Evolutionary conservation across 306 rosid species (phyloP).

Genomic region (Cyamopsis tetragonoloba): DNA sequence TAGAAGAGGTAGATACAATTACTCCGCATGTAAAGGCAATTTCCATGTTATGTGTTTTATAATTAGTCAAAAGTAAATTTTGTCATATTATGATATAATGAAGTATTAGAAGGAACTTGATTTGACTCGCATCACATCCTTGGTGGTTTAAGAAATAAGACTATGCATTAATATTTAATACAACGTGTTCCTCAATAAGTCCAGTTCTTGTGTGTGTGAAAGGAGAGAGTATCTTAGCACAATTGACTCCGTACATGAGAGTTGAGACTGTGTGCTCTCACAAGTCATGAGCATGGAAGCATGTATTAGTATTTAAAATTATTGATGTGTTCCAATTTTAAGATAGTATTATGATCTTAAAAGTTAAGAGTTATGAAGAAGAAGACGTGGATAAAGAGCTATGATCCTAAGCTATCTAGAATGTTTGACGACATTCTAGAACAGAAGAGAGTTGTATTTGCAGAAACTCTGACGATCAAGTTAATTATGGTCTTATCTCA

Average conservation of each 20-base stretch:
- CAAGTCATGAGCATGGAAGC: no score
- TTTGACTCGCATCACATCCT: background rate
- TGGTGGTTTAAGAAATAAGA: background rate
- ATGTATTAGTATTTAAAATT: no score
- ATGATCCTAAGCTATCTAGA: no score
- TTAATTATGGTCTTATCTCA: no score
- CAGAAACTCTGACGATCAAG: no score
- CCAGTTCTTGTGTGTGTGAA: background rate
- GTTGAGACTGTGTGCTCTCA: background rate
- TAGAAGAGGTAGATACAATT: slow-evolving; percentile 22
- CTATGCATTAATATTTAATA: background rate
- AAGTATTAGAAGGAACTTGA: background rate
- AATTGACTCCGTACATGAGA: background rate
- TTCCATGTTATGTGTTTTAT: background rate
- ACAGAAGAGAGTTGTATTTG: no score
- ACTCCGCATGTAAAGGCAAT: slow-evolving; percentile 39
- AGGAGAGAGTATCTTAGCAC: background rate
- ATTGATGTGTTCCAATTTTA: no score
- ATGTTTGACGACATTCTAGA: no score
- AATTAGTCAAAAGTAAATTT: slow-evolving; percentile 22
- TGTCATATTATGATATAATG: background rate
- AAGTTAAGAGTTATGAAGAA: no score
- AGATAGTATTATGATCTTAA: no score
- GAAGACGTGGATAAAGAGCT: no score
- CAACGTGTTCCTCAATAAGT: background rate